Evolutionary conservation across 805 yeast species (phyloP).

Genomic region (Pichia heedii): DNA sequence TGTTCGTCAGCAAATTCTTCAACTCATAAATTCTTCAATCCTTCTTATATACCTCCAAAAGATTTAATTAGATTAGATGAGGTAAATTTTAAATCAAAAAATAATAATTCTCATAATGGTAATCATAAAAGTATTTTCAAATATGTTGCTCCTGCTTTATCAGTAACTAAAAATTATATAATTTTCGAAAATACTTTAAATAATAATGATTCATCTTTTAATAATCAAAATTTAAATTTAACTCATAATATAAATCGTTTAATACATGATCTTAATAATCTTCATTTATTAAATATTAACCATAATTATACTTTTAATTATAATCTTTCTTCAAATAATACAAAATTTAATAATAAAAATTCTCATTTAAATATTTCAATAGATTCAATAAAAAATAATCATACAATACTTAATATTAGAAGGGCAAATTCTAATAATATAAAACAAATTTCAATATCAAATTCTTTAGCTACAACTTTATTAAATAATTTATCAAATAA

Average conservation of each 20-base stretch:
- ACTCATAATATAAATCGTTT: background rate
- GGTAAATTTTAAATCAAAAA: constrained; percentile 16
- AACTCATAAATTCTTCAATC: constrained; percentile 28
- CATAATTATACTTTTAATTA: background rate
- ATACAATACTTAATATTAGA: constrained; percentile 21
- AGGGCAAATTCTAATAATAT: constrained; percentile 22
- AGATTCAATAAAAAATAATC: constrained; percentile 14
- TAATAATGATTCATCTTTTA: constrained; percentile 4
- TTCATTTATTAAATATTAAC: background rate
- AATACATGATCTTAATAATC: background rate
- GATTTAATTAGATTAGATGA: constrained; percentile 24
- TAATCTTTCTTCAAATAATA: background rate
- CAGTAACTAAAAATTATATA: constrained; percentile 24
- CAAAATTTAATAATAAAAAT: constrained; percentile 16
- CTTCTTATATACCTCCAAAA: constrained; percentile 25
- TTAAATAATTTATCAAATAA: background rate
- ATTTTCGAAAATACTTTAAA: constrained; percentile 10
- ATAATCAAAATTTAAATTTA: too few relatives aligned
- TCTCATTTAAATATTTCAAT: constrained; percentile 24
- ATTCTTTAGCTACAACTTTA: background rate
- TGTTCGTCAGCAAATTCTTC: constrained; percentile 5
- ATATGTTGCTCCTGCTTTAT: constrained; percentile 18
- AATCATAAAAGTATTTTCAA: constrained; percentile 16
- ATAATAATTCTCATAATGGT: constrained; percentile 7
- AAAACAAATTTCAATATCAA: constrained; percentile 19